Evolutionary conservation across 2,329 filamentous ascomycete genomes (phyloP).

Genomic region (Penicillium hesseltinei): DNA sequence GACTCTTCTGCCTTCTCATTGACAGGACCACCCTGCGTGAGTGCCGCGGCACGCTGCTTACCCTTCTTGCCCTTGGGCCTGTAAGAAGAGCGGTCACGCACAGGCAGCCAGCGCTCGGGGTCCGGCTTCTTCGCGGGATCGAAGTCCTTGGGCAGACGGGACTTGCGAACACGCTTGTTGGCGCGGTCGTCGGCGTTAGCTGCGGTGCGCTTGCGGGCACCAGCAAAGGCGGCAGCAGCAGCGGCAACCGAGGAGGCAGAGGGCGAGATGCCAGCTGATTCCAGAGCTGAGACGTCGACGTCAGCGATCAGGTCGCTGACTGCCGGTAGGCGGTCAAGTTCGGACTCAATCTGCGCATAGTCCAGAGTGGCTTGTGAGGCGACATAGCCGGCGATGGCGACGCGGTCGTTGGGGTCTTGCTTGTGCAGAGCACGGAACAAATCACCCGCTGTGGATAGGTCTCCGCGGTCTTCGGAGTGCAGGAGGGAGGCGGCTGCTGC

Average conservation of each 20-base stretch:
- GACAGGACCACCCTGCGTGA: conserved; percentile 82
- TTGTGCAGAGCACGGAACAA: conserved; percentile 73
- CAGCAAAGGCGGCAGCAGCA: conserved; percentile 33
- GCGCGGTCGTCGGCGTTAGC: conserved; percentile 28
- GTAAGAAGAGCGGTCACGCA: conserved; percentile 85
- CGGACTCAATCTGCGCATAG: conserved; percentile 35
- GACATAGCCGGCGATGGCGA: conserved; percentile 78
- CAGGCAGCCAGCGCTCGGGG: conserved; percentile 87
- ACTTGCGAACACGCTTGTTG: conserved; percentile 47
- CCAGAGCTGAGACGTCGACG: conserved; percentile 46
- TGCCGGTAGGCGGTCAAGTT: conserved; percentile 40
- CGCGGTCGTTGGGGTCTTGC: conserved; percentile 62
- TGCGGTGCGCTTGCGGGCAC: conserved; percentile 42
- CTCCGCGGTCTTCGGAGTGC: conserved; percentile 66
- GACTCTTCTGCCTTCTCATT: conserved; percentile 66
- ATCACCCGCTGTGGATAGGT: conserved; percentile 69
- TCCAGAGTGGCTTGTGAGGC: conserved; percentile 67
- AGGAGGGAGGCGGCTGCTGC: conserved; percentile 82
- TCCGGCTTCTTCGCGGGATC: conserved; percentile 78
- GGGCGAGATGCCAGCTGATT: conserved; percentile 45
- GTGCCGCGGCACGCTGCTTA: conserved; percentile 73
- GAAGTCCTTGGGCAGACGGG: conserved; percentile 49
- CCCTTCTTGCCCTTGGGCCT: conserved; percentile 89
- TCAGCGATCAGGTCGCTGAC: conserved; percentile 43
- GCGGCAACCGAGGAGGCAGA: conserved; percentile 31